Percentiles rank a stretch among this genome's conserved stretches.
These are phyloP conservation scores for Haplosporangium gracile DNA, from an alignment of 192 early-diverging fungal genomes.

Conservation along the genomic window DNA sequence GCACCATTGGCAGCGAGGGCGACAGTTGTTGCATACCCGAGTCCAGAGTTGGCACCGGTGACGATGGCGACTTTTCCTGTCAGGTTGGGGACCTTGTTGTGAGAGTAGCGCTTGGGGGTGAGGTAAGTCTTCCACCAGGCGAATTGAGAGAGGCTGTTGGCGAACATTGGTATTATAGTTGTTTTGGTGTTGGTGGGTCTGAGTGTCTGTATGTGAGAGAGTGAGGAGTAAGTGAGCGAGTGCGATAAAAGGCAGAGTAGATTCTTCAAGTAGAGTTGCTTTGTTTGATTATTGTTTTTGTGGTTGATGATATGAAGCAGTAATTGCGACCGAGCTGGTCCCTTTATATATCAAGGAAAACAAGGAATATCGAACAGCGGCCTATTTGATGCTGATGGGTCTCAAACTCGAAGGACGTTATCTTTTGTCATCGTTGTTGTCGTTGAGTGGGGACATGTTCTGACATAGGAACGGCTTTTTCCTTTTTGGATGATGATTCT, in stretches of 20 bases:
- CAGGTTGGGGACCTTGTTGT: constrained; percentile 40
- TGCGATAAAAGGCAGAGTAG: no score
- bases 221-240: background rate
- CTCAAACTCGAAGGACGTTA: background rate
- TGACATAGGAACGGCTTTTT: background rate
- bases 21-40: constrained; percentile 26
- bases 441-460: background rate
- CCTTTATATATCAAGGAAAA: background rate
- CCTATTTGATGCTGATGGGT: background rate
- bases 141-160: background rate
- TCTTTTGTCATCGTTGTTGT: background rate
- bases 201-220: background rate
- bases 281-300: background rate
- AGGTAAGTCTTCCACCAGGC: constrained; percentile 3
- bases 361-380: background rate
- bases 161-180: background rate
- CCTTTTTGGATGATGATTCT: background rate
- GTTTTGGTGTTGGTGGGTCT: background rate
- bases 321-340: no score
- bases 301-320: background rate
- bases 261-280: background rate
- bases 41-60: constrained; percentile 61
- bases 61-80: constrained; percentile 58
- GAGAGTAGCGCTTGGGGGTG: constrained; percentile 9
- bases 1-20: constrained; percentile 29